A percentile compares a stretch with the other conserved stretches of the same genome.
These are phyloP conservation scores for Gentiana dahurica DNA, from an alignment of 257 asterid species.

Conservation along the genomic window DNA sequence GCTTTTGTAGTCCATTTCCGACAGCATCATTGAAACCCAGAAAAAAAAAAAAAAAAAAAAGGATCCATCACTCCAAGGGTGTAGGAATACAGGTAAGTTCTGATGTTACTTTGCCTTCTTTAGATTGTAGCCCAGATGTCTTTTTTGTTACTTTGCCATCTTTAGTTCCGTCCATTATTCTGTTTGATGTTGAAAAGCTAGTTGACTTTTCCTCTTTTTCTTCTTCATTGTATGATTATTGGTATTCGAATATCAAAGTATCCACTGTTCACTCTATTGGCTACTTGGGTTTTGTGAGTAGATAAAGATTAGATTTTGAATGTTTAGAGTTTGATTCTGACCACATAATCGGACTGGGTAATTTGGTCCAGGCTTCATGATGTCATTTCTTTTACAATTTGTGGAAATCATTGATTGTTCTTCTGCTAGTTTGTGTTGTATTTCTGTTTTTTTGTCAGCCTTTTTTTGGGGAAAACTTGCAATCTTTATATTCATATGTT, in stretches of 20 bases:
- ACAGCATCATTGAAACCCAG: too few species aligned
- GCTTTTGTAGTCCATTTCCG: too few species aligned
- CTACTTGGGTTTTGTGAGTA: neutral
- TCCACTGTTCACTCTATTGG: neutral
- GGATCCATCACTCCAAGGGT: neutral
- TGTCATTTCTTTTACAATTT: neutral
- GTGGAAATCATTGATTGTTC: neutral
- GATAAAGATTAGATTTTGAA: neutral
- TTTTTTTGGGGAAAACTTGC: neutral
- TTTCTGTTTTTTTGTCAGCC: neutral
- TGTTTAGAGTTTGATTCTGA: neutral
- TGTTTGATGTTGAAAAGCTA: neutral
- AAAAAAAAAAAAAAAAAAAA: too few species aligned
- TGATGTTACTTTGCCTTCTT: neutral
- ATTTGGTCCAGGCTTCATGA: neutral
- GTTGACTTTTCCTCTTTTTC: neutral
- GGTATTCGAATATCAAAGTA: neutral
- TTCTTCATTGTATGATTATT: neutral
- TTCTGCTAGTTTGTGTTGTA: neutral
- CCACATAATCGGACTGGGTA: neutral
- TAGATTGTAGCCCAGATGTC: neutral
- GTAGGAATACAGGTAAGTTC: conserved; percentile 6
- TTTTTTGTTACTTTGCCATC: neutral
- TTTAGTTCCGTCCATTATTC: neutral
- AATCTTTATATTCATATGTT: neutral